Evolutionary conservation across 2,329 filamentous ascomycete species (phyloP), one percentile per base, ranked within the genome.

Genomic region (Fusarium hostae): DNA sequence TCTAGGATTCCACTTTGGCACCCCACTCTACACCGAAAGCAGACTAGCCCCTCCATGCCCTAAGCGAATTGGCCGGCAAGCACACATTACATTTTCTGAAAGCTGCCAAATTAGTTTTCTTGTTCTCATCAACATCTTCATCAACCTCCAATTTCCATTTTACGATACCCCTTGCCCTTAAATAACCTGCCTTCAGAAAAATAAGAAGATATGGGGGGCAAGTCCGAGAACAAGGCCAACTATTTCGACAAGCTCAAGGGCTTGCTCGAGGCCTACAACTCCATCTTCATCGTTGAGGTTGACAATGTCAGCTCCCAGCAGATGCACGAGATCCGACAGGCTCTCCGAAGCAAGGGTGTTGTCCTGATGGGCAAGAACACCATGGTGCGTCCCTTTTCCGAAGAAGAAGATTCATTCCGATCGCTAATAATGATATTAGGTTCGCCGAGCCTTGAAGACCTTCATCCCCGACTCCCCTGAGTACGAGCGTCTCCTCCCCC

Each of bases 221-320:
- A 94, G 89, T 89, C 93, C 81, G 57, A 55, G 34, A 95, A 92
- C 91, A 99, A 98, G 91, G 90, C 94, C 85, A 93, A 84, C 81
- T 97, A 99, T 91, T 99, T 99, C 90, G 95, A 98, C 86, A 98
- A 98, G 94, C 94, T 99, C 85, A 97, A 98, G 92, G 85, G 85
- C 86, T 91, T 98, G 85, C 92, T 99, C 85, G 94, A 98, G 89
- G 92, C 94, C 85, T 98, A 97, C 92, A 91, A 90, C 85, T 95
- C 93, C 82, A 93, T 98, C 88, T 98, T 99, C 94, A 95, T 99
- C 85, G 95, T 97, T 85, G 83, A 91, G 83, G 92, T 95, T 83
- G 94, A 98, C 94, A 99, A 98, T 99, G 96, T 99, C 91, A 94
- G 92, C 86, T 99, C 96, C 79, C 96, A 99, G 91, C 97, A 99